Evolutionary conservation across 306 rosid genomes (phyloP).

Genomic region (Dalbergia cochinchinensis): DNA sequence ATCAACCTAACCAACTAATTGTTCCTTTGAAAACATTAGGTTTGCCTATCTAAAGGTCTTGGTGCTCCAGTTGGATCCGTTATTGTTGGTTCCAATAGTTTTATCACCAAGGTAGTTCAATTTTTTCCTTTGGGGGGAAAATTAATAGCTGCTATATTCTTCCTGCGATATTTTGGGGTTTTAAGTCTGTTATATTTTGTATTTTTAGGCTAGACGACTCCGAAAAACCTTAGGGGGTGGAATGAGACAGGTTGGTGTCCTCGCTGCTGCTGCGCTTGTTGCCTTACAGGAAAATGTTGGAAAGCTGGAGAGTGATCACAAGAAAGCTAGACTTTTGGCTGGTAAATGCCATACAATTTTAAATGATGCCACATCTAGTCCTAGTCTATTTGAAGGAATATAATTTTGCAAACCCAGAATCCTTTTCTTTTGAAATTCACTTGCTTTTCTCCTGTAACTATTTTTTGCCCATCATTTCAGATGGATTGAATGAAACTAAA

Average conservation of each 20-base stretch:
- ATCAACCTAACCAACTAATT: neutral
- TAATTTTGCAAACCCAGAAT: neutral
- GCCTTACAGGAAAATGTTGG: slow-evolving; percentile 75
- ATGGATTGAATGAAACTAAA: slow-evolving; percentile 65
- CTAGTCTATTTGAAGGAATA: neutral
- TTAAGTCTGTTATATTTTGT: slow-evolving; percentile 21
- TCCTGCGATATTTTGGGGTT: neutral
- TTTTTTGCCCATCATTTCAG: slow-evolving; percentile 48
- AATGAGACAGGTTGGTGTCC: slow-evolving; percentile 91
- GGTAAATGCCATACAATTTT: slow-evolving; percentile 52
- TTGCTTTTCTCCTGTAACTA: slow-evolving; percentile 6
- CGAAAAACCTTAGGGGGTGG: slow-evolving; percentile 96
- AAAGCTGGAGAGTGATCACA: slow-evolving; percentile 83
- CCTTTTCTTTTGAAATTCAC: slow-evolving; percentile 5
- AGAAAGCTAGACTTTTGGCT: slow-evolving; percentile 75
- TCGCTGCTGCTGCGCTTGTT: slow-evolving; percentile 88
- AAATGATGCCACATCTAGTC: slow-evolving; percentile 20
- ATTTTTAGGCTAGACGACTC: slow-evolving; percentile 76
- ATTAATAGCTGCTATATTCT: slow-evolving; percentile 3
- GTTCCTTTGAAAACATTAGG: slow-evolving; percentile 54
- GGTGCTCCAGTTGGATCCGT: slow-evolving; percentile 97
- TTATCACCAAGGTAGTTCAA: slow-evolving; percentile 77
- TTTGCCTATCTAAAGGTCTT: slow-evolving; percentile 89
- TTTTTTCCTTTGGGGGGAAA: neutral
- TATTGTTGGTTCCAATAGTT: slow-evolving; percentile 81